Base-by-base conservation (phyloP, 371 early-diverging fungal species). In the Funneliformis caledonium region DNA sequence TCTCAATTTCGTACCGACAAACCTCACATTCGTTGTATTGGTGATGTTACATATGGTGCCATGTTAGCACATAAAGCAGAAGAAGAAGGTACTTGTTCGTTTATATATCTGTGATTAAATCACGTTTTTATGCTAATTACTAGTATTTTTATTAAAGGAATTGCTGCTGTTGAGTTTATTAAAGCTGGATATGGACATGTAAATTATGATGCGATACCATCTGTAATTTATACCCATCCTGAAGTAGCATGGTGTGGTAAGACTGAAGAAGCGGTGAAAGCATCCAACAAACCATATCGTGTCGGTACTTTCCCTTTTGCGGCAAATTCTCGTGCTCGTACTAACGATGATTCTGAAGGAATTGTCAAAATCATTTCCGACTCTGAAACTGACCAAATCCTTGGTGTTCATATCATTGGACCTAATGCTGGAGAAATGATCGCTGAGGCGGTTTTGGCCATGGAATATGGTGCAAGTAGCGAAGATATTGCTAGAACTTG, bases 31-130 rank as follows among this genome's bases (percentile, higher is more conserved):
- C 94, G 95, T 82, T 97, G 97, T 85, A 98, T 99, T 85, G 99
- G 99, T 85, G 99, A 99, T 88, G 98, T 91, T 75, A 97, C 97
- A 80, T 92, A 93, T 72, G 99, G 99, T 70, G 96, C 98, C 76
- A 99, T 99, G 99, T 92, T 99, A 88, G 99, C 99, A 60, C 99
- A 99, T 94, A 99, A 99, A 92, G 98, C 99, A 78, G 99, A 99
- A 88, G 99, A 99, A 88, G 99, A 99, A 88, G 98, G 96, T 86
- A 12, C 70, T 37, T 37, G 3, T 37, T 37, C 37, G 3, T 37
- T 37, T 37, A 2, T 37, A 37, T 19, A 56, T 19, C 26, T 19
- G n/a, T 33, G 37, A 65, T 22, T 37, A 2, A 65, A n/a, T 10
- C 65, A 65, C 37, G 26, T 37, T 68, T 33, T 43, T n/a, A n/a